Evolutionary conservation across 2,329 filamentous ascomycete genomes (phyloP).

Genomic region (Decorospora gaudefroyi): DNA sequence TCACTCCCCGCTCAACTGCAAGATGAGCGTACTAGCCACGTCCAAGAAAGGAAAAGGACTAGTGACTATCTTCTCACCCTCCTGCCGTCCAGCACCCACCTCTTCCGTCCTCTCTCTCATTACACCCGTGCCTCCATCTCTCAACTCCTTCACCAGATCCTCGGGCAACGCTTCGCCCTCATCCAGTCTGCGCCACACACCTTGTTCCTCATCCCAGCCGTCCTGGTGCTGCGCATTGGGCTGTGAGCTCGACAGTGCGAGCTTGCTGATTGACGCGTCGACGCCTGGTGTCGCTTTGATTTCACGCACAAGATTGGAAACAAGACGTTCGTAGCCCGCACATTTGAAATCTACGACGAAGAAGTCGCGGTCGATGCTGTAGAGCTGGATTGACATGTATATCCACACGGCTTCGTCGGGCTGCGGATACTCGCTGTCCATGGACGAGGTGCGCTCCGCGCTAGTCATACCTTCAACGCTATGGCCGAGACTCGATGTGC

Average conservation of each 20-base stretch:
- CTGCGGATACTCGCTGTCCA: constrained; percentile 43
- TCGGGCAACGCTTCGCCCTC: constrained; percentile 42
- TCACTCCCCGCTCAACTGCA: constrained; percentile 67
- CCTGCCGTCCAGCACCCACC: constrained; percentile 55
- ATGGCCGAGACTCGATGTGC: constrained; percentile 35
- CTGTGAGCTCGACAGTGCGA: constrained; percentile 21
- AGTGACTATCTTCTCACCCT: constrained; percentile 90
- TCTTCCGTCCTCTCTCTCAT: constrained; percentile 48
- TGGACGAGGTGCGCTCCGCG: constrained; percentile 19
- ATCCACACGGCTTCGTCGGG: constrained; percentile 77
- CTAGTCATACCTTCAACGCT: constrained; percentile 36
- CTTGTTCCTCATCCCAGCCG: constrained; percentile 44
- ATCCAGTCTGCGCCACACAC: constrained; percentile 40
- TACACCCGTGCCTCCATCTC: constrained; percentile 43
- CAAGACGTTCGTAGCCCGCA: constrained; percentile 91
- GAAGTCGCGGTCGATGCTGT: constrained; percentile 78
- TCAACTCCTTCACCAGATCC: constrained; percentile 34
- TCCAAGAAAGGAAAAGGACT: constrained; percentile 96
- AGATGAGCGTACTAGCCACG: constrained; percentile 87
- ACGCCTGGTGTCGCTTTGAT: constrained; percentile 36
- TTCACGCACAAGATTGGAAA: constrained; percentile 52
- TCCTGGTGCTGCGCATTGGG: constrained; percentile 29
- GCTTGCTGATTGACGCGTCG: constrained; percentile 22
- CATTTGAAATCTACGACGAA: constrained; percentile 99
- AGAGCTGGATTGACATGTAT: constrained; percentile 80